Conservation (phyloP, 768 basidiomycete genomes). For the Stropharia rugosoannulata region DNA sequence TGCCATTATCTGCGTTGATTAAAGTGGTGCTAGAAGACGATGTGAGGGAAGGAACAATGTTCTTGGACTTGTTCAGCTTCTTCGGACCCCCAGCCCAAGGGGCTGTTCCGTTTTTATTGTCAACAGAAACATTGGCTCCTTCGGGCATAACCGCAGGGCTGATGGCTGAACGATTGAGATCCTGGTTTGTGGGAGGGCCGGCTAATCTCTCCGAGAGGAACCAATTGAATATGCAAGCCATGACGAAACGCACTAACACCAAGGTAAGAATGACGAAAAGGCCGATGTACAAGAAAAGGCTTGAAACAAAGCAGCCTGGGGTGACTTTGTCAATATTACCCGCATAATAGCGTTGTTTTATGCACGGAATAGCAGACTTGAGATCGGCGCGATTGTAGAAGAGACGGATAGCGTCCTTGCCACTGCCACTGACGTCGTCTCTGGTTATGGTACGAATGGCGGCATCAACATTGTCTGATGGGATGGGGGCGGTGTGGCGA, state of each 20-base stretch:
- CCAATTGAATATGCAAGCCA: constrained; percentile 98
- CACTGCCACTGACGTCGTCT: constrained; percentile 45
- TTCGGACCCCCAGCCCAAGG: constrained; percentile 81
- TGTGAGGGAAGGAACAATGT: constrained; percentile 48
- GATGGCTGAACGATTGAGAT: constrained; percentile 81
- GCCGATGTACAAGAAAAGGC: constrained; percentile 85
- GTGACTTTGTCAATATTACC: constrained; percentile 97
- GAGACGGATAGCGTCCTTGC: constrained; percentile 88
- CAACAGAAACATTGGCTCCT: constrained; percentile 91
- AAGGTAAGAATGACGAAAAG: constrained; percentile 90
- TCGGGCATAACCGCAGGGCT: constrained; percentile 96
- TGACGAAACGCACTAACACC: constrained; percentile 87
- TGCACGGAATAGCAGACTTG: constrained; percentile 71
- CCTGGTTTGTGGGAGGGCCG: constrained; percentile 66
- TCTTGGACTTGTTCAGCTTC: constrained; percentile 46
- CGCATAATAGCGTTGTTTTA: constrained; percentile 83
- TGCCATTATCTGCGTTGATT: constrained; percentile 40
- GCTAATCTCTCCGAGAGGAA: constrained; percentile 85
- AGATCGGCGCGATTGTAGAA: constrained; percentile 75
- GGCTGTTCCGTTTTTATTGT: constrained; percentile 89
- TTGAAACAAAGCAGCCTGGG: constrained; percentile 92
- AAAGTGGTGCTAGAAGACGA: constrained; percentile 58
- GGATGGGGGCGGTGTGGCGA: constrained; percentile 65
- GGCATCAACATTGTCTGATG: constrained; percentile 76
- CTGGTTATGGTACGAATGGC: constrained; percentile 77